Base-by-base conservation (phyloP, 495 filamentous ascomycete genomes). In the Aspergillus wentii region DNA sequence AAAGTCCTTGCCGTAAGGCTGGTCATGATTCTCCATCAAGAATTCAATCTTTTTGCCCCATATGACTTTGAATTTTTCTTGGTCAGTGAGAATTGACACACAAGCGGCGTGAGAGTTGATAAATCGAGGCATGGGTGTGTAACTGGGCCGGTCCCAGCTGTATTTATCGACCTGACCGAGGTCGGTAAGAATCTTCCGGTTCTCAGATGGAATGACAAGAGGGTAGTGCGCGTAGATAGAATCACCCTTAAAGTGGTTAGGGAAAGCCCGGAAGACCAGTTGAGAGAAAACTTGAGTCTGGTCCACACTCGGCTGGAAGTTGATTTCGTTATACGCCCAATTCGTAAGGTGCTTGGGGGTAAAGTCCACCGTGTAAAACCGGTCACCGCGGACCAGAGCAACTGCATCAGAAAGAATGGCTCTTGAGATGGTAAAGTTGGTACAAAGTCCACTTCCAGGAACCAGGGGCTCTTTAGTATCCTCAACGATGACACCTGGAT, bases 381-480 rank as follows among this genome's bases (percentile, higher is more conserved):
- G 73, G 57, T 95, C 89, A 13, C 88, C 85, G 22, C 89, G 76
- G 25, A 94, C 87, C n/a, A 94, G 64, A 25, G 79, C 79, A 6
- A 89, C 84, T 2, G 89, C 89, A 56, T 95, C 89, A 0, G 86
- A 90, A 4, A 95, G 69, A 35, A 95, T 82, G 1, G 84, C 84
- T 43, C 86, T 77, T 2, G 85, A 89, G 33, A 86, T 83, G 10
- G 88, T 94, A 62, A 79, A 95, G 17, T 83, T 83, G 5, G 87
- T 83, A 34, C 81, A 80, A 27, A 95, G 78, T 33, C 88, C 88
- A 32, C 86, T 85, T 34, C 86, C 88, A 3, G 88, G 87, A 0
- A 71, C 59, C 68, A 85, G 79, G 1, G 83, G 69, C 27, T 73
- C 59, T 55, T 94, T 95, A 17, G 80, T 75, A 49, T 86, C 81